Evolutionary conservation across 2,329 filamentous ascomycete genomes (phyloP), one percentile per base, ranked within the genome.

Genomic region (Lojkania enalia): DNA sequence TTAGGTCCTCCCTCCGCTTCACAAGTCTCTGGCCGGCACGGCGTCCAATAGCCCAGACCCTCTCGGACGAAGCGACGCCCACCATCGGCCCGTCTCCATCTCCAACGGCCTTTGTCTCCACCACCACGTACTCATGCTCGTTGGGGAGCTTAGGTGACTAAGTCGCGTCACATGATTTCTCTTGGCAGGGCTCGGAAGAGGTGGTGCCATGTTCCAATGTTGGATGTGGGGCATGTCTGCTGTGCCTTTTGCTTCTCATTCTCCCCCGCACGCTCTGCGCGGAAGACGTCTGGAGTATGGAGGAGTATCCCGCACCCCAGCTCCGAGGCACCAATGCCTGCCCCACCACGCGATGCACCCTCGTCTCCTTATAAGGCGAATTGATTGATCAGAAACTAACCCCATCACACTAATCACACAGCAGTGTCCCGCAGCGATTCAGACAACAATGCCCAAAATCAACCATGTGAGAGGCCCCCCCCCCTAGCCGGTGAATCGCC

Each of bases 401-500:
- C 18, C n/a, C n/a, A n/a, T 21, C 30, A 36, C 33, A 36, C 6
- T 15, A 36, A 12, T 36, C 9, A 36, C 33, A 20, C 9, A 5
- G 21, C 16, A 20, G n/a, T n/a, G n/a, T n/a, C n/a, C 5, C 5
- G 11, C 33, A 20, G 23, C 30, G 9, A 9, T 11, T 9, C 19
- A 20, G 9, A 18, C 15, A 44, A 46, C 27, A 33, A 66, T 66
- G 63, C 61, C 63, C 3, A 61, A 62, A 42, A 54, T 66, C 47
- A 58, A 62, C 14, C 61, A 65, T 44, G 63, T 64, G 63, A 39
- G n/a, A 16, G 6, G 14, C 4, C 29, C 18, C 20, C 29, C 18
- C 13, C n/a, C 12, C 9, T 25, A 6, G n/a, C 37, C 14, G 12
- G 9, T 37, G 7, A 12, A 16, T 13, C 14, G n/a, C n/a, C n/a